Evolutionary conservation across 495 filamentous ascomycete species (phyloP).

Genomic region (Podospora pseudocomata): DNA sequence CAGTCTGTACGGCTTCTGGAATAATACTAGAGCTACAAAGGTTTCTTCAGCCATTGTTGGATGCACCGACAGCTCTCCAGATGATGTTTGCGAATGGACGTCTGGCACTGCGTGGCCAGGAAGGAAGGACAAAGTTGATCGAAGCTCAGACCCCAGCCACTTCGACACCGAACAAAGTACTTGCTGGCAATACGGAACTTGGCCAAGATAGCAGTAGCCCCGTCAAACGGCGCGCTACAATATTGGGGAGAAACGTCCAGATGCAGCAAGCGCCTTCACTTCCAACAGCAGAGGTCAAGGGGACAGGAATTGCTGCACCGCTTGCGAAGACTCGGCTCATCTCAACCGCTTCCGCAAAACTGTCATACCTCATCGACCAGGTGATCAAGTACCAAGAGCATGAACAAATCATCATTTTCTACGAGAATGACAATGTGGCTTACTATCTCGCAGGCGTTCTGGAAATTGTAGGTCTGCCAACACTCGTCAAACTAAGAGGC

Average conservation of each 20-base stretch:
- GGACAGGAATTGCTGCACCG: constrained; percentile 39
- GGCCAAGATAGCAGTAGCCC: constrained; percentile 32
- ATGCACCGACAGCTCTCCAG: constrained; percentile 36
- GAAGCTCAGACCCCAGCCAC: constrained; percentile 16
- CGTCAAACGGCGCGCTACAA: constrained; percentile 26
- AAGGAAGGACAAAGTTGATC: constrained; percentile 31
- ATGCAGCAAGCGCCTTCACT: not conserved
- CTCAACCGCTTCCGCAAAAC: constrained; percentile 80
- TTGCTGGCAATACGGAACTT: constrained; percentile 41
- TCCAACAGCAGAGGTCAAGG: not conserved
- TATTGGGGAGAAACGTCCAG: constrained; percentile 15
- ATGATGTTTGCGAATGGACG: constrained; percentile 37
- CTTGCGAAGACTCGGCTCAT: constrained; percentile 62
- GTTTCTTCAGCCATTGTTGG: constrained; percentile 35
- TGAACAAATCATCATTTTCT: constrained; percentile 92
- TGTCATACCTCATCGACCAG: constrained; percentile 77
- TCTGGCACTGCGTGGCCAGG: constrained; percentile 33
- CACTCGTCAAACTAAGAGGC: not conserved
- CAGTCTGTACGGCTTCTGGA: constrained; percentile 39
- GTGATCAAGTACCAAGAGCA: constrained; percentile 60
- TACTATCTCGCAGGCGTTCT: constrained; percentile 79
- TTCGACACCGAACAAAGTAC: not conserved
- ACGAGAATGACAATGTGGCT: constrained; percentile 80
- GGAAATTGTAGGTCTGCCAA: constrained; percentile 51
- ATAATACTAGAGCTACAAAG: constrained; percentile 41